Conservation (phyloP, 768 basidiomycete species). For the Macrolepiota fuliginosa region DNA sequence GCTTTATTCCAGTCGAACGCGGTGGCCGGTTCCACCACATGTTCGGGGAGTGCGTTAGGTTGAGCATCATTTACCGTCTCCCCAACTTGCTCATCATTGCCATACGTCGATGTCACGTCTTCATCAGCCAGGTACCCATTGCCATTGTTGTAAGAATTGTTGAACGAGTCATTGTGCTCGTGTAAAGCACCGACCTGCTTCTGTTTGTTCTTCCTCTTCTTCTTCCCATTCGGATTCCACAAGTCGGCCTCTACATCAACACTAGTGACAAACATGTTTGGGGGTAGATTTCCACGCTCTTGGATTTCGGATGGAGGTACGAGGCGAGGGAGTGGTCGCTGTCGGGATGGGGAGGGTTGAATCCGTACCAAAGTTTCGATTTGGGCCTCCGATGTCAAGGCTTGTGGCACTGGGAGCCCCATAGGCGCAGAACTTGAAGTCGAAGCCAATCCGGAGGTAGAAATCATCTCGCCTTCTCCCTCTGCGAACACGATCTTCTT, state of each 20-base stretch:
- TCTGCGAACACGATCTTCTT: slow-evolving; percentile 53
- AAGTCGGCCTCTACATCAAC: slow-evolving; percentile 62
- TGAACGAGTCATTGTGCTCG: neutral
- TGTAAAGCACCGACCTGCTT: slow-evolving; percentile 10
- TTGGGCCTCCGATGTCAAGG: neutral
- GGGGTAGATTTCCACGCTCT: slow-evolving; percentile 46
- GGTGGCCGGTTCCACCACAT: neutral
- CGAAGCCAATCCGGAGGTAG: neutral
- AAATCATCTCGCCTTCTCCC: neutral
- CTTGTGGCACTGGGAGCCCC: neutral
- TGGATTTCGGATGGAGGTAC: slow-evolving; percentile 66
- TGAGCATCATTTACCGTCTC: neutral
- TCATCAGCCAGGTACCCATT: slow-evolving; percentile 16
- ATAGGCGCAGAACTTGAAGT: neutral
- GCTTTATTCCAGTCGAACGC: slow-evolving; percentile 36
- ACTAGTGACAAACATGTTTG: slow-evolving; percentile 68
- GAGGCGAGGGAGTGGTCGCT: slow-evolving; percentile 31
- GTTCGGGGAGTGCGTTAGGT: neutral
- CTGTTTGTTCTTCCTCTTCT: slow-evolving; percentile 30
- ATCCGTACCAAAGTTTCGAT: neutral
- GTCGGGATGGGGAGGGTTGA: neutral
- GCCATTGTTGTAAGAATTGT: slow-evolving; percentile 10
- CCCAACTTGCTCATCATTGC: slow-evolving; percentile 17
- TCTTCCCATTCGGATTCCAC: slow-evolving; percentile 22
- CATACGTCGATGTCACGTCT: slow-evolving; percentile 20